Evolutionary conservation across 768 basidiomycete genomes (phyloP), one percentile per base, ranked within the genome.

Genomic region (Coprinopsis marcescibilis): DNA sequence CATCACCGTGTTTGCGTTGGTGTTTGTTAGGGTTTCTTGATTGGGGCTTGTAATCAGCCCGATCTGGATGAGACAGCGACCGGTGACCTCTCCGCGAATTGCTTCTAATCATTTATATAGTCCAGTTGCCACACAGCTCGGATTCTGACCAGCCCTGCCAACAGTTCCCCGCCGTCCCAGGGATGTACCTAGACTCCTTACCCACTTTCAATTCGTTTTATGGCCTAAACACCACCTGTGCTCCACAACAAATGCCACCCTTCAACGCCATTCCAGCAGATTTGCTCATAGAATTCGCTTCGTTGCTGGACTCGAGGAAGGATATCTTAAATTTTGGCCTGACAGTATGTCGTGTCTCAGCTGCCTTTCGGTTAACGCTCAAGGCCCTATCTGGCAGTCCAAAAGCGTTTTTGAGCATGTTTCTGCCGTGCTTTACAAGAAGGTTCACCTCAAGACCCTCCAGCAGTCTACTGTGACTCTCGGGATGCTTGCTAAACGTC

Each of bases 381-480:
- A 34, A 35, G 19, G 49, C 34, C 17, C 32, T 45, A 1, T 46
- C 39, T 11, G 48, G 8, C 47, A 88, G 85, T 84, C 71, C n/a
- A 72, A 65, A 36, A 57, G 67, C 43, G 65, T 82, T 39, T 81
- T 79, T 54, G 52, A 63, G 0, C 69, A 71, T 42, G 67, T 81
- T 26, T 75, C 76, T 12, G 67, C 83, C 0, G 66, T 76, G 0
- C 72, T 89, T 15, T 89, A 89, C 52, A 67, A 70, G 35, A 65
- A 65, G 3, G 78, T 89, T 42, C 64, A 68, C 21, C 68, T 89
- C 36, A 67, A 69, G 47, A 74, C 76, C 23, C 59, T 67, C 1
- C 67, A 72, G 23, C 85, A 89, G 70, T 87, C 82, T 55, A 57
- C 60, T n/a, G 56, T 61, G 11, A 89, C 87, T 0, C 71, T 89